A percentile compares a stretch with the other conserved stretches of the same genome.
Conservation (phyloP, 768 basidiomycete species). For the Mycena leptocephala region DNA sequence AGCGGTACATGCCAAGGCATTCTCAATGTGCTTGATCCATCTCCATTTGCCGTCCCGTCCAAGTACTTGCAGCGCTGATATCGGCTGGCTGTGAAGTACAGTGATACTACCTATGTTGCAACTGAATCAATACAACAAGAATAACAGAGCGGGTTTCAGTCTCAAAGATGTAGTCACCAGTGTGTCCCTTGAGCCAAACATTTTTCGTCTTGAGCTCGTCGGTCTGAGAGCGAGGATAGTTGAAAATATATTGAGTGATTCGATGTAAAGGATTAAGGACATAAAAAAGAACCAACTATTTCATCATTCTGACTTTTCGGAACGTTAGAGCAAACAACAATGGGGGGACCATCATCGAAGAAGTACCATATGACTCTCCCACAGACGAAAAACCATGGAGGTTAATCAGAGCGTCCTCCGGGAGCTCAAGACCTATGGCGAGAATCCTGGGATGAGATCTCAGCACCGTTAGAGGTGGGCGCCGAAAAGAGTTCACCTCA, state of each 20-base stretch:
- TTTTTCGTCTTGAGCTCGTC: constrained; percentile 68
- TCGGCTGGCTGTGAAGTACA: constrained; percentile 75
- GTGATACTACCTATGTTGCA: constrained; percentile 68
- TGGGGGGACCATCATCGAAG: neutral
- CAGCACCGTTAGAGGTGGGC: neutral
- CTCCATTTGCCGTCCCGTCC: constrained; percentile 68
- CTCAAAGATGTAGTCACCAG: constrained; percentile 52
- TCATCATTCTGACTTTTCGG: constrained; percentile 72
- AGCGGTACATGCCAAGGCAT: constrained; percentile 61
- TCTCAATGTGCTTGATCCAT: constrained; percentile 73
- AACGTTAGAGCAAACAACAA: neutral
- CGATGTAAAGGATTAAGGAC: neutral
- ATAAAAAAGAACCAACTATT: constrained; percentile 62
- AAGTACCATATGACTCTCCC: constrained; percentile 61
- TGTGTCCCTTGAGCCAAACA: constrained; percentile 76
- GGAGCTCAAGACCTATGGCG: constrained; percentile 68
- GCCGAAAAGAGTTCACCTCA: constrained; percentile 50
- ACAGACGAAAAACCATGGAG: constrained; percentile 60
- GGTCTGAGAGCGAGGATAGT: constrained; percentile 65
- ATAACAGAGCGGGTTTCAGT: neutral
- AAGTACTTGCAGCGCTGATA: constrained; percentile 72
- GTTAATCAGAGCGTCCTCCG: constrained; percentile 68
- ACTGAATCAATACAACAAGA: neutral
- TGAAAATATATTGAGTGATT: constrained; percentile 35
- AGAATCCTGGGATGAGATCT: constrained; percentile 51